Percentiles rank a stretch among this genome's conserved stretches.
These are phyloP conservation scores for Cercospora janseana DNA, from an alignment of 2,329 filamentous ascomycete species.

Conservation along the genomic window DNA sequence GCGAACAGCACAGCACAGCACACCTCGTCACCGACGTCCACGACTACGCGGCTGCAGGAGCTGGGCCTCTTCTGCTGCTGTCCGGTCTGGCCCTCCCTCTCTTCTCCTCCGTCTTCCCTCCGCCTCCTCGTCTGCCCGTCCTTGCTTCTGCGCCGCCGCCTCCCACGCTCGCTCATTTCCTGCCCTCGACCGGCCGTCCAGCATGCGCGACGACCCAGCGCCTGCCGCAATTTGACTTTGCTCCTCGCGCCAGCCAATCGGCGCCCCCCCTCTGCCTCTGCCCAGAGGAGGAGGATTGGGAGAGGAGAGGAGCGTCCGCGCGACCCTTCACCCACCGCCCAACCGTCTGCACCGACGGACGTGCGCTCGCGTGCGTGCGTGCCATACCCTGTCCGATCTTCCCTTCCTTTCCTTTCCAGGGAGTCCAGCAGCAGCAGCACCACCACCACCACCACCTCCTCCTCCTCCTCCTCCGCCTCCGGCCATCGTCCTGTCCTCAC, in stretches of 20 bases:
- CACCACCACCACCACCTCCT: neutral
- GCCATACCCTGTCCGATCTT: too few relatives aligned
- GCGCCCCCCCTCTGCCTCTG: neutral
- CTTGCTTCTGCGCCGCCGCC: neutral
- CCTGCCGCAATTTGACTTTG: constrained; percentile 5
- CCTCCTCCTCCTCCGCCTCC: neutral
- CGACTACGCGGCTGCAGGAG: neutral
- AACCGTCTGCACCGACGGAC: too few relatives aligned
- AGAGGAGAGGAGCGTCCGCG: too few relatives aligned
- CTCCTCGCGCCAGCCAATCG: too few relatives aligned
- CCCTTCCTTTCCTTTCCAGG: too few relatives aligned
- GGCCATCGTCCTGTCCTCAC: neutral
- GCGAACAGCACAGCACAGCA: too few relatives aligned
- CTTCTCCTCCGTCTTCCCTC: constrained; percentile 1
- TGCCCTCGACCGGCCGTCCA: constrained; percentile 1
- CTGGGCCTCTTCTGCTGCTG: too few relatives aligned
- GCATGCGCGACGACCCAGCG: neutral
- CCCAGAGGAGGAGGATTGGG: too few relatives aligned
- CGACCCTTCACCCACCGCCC: too few relatives aligned
- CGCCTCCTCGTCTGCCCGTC: neutral
- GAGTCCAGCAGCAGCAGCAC: neutral
- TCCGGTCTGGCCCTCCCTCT: neutral
- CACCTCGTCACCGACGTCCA: too few relatives aligned
- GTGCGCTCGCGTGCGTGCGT: too few relatives aligned
- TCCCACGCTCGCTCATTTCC: constrained; percentile 11